Evolutionary conservation across 306 rosid species (phyloP).

Genomic region (Pueraria montana): DNA sequence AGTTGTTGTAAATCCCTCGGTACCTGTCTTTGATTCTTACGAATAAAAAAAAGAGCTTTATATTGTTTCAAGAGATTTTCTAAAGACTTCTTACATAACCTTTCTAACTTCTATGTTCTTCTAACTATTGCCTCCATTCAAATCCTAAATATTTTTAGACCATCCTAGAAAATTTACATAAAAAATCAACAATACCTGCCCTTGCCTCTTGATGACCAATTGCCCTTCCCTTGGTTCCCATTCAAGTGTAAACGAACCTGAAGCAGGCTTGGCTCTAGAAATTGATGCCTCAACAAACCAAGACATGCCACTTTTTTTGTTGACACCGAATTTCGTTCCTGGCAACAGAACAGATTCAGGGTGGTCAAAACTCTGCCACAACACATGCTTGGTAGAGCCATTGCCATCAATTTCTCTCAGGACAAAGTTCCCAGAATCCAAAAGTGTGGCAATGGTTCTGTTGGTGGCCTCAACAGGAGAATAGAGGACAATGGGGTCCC

Average conservation of each 20-base stretch:
- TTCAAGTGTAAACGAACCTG: too few relatives aligned
- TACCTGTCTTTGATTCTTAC: too few relatives aligned
- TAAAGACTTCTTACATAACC: background rate
- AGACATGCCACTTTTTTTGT: too few relatives aligned
- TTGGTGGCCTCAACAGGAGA: background rate
- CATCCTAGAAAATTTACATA: background rate
- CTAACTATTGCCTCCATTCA: background rate
- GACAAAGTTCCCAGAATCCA: slow-evolving; percentile 43
- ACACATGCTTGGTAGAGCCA: background rate
- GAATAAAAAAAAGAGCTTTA: too few relatives aligned
- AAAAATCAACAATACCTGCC: background rate
- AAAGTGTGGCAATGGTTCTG: background rate
- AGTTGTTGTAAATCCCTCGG: too few relatives aligned
- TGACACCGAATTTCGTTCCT: slow-evolving; percentile 17
- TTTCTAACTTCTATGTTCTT: background rate
- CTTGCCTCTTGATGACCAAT: too few relatives aligned
- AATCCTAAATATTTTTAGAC: background rate
- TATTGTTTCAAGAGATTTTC: background rate
- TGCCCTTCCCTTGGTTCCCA: too few relatives aligned
- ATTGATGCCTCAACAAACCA: too few relatives aligned
- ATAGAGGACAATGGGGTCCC: background rate
- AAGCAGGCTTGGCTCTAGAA: too few relatives aligned
- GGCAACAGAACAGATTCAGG: slow-evolving; percentile 1
- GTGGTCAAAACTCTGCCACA: slow-evolving; percentile 46
- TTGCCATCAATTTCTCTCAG: slow-evolving; percentile 10